Evolutionary conservation across 208 protist genomes (phyloP).

Genomic region (Trypanosoma boissoni): DNA sequence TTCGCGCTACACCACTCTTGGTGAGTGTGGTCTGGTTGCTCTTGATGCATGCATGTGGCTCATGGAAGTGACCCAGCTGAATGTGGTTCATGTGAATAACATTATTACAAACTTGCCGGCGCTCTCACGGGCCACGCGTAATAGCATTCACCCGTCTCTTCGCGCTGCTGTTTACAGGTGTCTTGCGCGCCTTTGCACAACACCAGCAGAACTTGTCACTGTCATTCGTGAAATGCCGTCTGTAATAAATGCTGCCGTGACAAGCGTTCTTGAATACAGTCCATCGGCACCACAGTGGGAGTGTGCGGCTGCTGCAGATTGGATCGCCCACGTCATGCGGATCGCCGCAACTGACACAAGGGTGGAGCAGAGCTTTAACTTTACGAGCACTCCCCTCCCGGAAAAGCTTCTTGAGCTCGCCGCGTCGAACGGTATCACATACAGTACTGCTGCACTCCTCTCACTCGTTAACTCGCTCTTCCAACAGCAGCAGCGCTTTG

Average conservation of each 20-base stretch:
- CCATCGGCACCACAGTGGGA: constrained; percentile 54
- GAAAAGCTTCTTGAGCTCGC: constrained; percentile 30
- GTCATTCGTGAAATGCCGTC: constrained; percentile 64
- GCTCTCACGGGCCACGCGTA: constrained; percentile 44
- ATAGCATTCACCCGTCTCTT: constrained; percentile 60
- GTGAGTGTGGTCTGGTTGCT: constrained; percentile 61
- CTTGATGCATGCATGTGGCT: constrained; percentile 61
- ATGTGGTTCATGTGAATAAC: constrained; percentile 30
- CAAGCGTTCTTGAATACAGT: constrained; percentile 51
- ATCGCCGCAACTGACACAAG: constrained; percentile 15
- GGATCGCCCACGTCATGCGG: constrained; percentile 39
- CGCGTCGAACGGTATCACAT: constrained; percentile 29
- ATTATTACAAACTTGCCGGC: constrained; percentile 47
- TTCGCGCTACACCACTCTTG: constrained; percentile 69
- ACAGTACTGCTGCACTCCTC: constrained; percentile 32
- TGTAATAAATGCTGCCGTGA: constrained; percentile 48
- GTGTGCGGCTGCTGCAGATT: constrained; percentile 71
- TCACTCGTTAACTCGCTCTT: constrained; percentile 24
- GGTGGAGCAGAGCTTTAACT: constrained; percentile 29
- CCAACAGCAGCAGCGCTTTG: constrained; percentile 36
- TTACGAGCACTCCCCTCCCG: constrained; percentile 25
- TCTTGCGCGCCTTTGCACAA: constrained; percentile 38
- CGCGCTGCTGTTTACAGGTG: constrained; percentile 59
- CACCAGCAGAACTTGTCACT: constrained; percentile 34
- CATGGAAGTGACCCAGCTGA: constrained; percentile 20